Conservation (phyloP, 164 flowering plant genomes). For the Sextonia rubra region DNA sequence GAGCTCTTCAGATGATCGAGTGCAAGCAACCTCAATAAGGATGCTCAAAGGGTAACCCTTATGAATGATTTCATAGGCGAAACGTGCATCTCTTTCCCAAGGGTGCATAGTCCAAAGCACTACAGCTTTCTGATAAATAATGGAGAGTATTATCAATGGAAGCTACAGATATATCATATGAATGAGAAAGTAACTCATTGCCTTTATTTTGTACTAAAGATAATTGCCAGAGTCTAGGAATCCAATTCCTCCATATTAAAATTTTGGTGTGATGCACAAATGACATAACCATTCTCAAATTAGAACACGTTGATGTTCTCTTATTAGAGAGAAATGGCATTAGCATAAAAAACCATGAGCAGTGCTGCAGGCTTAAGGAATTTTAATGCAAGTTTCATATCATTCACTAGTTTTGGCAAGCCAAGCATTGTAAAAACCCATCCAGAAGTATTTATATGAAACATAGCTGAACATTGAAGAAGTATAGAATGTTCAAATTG, state of each 20-base stretch:
- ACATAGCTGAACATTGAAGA: too few species aligned
- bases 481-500: too few species aligned
- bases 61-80: slow-evolving; percentile 47
- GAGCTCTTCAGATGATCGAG: slow-evolving; percentile 71
- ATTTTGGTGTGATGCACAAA: background rate
- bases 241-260: background rate
- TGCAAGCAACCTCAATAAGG: slow-evolving; percentile 68
- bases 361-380: too few species aligned
- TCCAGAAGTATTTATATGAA: too few species aligned
- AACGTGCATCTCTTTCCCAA: slow-evolving; percentile 85
- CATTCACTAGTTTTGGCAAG: too few species aligned
- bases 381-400: too few species aligned
- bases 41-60: slow-evolving; percentile 31
- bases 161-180: background rate
- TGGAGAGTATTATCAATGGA: background rate
- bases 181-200: background rate
- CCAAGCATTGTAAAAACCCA: too few species aligned
- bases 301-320: background rate
- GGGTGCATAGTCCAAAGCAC: slow-evolving; percentile 81
- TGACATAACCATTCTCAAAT: background rate
- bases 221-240: too few species aligned
- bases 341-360: too few species aligned
- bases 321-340: too few species aligned
- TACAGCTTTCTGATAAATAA: slow-evolving; percentile 52
- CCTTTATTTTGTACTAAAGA: background rate